Evolutionary conservation across 2,329 filamentous ascomycete species (phyloP).

Genomic region (Alternaria sp.): DNA sequence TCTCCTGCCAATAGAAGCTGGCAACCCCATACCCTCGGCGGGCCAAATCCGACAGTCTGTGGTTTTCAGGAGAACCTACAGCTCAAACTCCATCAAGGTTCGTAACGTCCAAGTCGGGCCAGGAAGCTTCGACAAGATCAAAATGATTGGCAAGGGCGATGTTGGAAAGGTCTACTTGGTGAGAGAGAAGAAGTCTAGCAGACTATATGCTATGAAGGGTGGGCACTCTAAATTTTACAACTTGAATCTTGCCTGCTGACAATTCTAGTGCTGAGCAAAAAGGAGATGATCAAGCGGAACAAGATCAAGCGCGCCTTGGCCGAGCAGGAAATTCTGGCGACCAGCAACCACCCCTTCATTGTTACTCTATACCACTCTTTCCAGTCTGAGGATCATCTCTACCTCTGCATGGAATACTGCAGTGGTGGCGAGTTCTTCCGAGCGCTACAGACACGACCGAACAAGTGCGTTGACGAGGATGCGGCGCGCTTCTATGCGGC

Average conservation of each 20-base stretch:
- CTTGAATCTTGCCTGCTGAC: constrained; percentile 36
- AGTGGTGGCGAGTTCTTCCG: constrained; percentile 98
- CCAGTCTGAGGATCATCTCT: constrained; percentile 97
- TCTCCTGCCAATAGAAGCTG: constrained; percentile 47
- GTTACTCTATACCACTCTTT: constrained; percentile 99
- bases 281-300: constrained; percentile 99
- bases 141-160: constrained; percentile 97
- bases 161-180: constrained; percentile 98
- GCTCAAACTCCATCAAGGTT: constrained; percentile 99
- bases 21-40: constrained; percentile 69
- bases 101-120: constrained; percentile 96
- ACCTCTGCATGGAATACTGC: constrained; percentile 99
- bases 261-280: constrained; percentile 87
- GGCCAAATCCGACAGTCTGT: constrained; percentile 70
- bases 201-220: constrained; percentile 99
- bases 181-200: constrained; percentile 94
- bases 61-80: constrained; percentile 93
- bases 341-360: constrained; percentile 98
- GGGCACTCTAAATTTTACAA: constrained; percentile 29
- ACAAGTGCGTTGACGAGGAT: constrained; percentile 96
- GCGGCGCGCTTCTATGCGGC: constrained; percentile 97
- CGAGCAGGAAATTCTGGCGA: constrained; percentile 97
- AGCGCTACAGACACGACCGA: constrained; percentile 92
- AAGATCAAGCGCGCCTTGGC: constrained; percentile 99
- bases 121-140: constrained; percentile 98